A percentile compares a stretch with the other conserved stretches of the same genome.
Evolutionary conservation across 2,329 filamentous ascomycete genomes (phyloP).

Genomic region (Xylaria sp.): DNA sequence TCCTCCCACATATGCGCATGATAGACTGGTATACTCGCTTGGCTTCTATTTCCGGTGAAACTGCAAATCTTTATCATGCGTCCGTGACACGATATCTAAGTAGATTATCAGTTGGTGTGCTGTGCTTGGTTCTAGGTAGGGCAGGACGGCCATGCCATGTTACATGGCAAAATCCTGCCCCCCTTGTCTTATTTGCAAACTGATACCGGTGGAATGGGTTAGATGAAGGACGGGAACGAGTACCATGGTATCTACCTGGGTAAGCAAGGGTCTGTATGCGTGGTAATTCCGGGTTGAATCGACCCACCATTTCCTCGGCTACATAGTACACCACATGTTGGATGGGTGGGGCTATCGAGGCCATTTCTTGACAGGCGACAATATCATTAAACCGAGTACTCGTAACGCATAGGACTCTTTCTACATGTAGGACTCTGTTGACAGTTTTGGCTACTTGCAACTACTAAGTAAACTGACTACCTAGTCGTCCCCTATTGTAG

Average conservation of each 20-base stretch:
- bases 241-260: slow-evolving; percentile 2
- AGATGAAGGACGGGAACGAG: slow-evolving; percentile 11
- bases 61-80: not conserved
- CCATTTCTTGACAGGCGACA: not conserved
- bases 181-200: not conserved
- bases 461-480: not conserved
- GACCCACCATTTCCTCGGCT: not conserved
- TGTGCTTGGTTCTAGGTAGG: not conserved
- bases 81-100: not conserved
- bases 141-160: not conserved
- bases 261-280: slow-evolving; percentile 3
- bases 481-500: not conserved
- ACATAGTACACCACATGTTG: too few relatives aligned
- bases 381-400: not conserved
- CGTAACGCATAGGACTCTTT: too few relatives aligned
- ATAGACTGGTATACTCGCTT: not conserved
- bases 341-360: too few relatives aligned
- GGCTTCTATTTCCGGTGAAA: slow-evolving; percentile 12
- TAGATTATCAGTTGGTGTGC: not conserved
- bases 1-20: slow-evolving; percentile 15
- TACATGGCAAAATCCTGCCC: not conserved
- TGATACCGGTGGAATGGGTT: slow-evolving; percentile 25
- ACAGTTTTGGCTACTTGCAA: not conserved
- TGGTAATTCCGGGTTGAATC: slow-evolving; percentile 17
- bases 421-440: not conserved